phyloP scores from a whole-genome alignment of 306 rosid genomes.

The Mucuna pruriens region DNA sequence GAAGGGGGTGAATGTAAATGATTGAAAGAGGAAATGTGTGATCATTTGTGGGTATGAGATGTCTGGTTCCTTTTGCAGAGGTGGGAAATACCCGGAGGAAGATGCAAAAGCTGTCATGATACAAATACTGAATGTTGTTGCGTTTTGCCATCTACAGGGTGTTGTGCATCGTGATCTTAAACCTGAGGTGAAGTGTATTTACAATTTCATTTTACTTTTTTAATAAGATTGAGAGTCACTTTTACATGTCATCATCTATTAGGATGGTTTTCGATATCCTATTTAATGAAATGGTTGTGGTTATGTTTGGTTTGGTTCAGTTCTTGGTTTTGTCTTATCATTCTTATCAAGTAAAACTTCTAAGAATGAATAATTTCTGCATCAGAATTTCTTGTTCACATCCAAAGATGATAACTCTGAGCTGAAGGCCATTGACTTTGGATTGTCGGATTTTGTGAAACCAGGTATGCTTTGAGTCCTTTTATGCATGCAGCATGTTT shows the following conservation, averaged over 20 bases:
- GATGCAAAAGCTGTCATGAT: conserved; percentile 83
- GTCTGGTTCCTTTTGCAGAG: conserved; percentile 60
- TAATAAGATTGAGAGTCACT: background rate
- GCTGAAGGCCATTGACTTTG: conserved; percentile 96
- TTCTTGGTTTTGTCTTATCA: background rate
- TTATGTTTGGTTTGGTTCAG: conserved; percentile 17
- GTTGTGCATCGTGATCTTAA: conserved; percentile 98
- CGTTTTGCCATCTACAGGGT: conserved; percentile 95
- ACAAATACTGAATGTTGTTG: conserved; percentile 80
- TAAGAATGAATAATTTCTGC: conserved; percentile 46
- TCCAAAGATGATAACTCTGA: conserved; percentile 88
- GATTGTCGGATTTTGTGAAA: conserved; percentile 91
- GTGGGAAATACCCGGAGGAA: conserved; percentile 90
- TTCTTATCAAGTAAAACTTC: conserved; percentile 30
- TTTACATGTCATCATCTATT: background rate
- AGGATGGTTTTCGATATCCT: conserved; percentile 13
- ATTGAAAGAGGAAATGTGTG: conserved; percentile 10
- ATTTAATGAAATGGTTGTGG: conserved; percentile 18
- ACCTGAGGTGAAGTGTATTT: conserved; percentile 71
- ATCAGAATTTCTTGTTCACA: conserved; percentile 81
- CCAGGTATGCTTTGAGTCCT: conserved; percentile 59
- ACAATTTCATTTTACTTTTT: background rate
- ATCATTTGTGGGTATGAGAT: conserved; percentile 25
- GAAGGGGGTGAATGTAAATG: background rate
- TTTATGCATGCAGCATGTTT: background rate